phyloP scores from a whole-genome alignment of 2,329 filamentous ascomycete genomes.

The Elsinoe arachidis region DNA sequence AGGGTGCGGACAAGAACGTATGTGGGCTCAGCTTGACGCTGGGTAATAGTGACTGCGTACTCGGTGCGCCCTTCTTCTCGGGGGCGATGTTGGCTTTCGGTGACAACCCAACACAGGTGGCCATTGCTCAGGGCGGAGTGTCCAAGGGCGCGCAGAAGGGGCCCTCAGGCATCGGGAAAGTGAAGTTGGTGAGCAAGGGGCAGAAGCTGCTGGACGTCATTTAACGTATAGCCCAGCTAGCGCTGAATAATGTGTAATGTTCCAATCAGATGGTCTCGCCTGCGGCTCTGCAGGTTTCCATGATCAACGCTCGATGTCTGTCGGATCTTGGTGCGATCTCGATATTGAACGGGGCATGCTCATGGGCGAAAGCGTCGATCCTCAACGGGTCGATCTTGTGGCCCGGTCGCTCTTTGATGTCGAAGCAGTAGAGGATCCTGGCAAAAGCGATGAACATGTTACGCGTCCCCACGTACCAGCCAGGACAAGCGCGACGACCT shows the following conservation, averaged over 20 bases:
- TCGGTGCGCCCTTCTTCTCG: slow-evolving; percentile 28
- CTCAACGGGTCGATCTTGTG: neutral
- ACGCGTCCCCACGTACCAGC: neutral
- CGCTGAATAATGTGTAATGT: neutral
- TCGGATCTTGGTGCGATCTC: neutral
- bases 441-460: neutral
- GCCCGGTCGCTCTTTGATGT: neutral
- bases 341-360: neutral
- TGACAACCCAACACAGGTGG: slow-evolving; percentile 25
- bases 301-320: neutral
- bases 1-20: slow-evolving; percentile 14
- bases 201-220: slow-evolving; percentile 6
- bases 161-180: neutral
- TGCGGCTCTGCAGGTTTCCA: neutral
- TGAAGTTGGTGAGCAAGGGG: slow-evolving; percentile 2
- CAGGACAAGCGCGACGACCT: neutral
- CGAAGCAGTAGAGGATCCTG: neutral
- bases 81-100: slow-evolving; percentile 28
- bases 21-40: slow-evolving; percentile 25
- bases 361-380: neutral
- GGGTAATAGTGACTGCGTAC: slow-evolving; percentile 23
- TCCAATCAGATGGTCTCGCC: neutral
- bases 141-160: slow-evolving; percentile 14
- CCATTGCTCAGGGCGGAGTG: slow-evolving; percentile 29
- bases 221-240: neutral